These are phyloP conservation scores for Calocybe gambosa DNA, from an alignment of 1,284 basidiomycete species.

Conservation along the genomic window DNA sequence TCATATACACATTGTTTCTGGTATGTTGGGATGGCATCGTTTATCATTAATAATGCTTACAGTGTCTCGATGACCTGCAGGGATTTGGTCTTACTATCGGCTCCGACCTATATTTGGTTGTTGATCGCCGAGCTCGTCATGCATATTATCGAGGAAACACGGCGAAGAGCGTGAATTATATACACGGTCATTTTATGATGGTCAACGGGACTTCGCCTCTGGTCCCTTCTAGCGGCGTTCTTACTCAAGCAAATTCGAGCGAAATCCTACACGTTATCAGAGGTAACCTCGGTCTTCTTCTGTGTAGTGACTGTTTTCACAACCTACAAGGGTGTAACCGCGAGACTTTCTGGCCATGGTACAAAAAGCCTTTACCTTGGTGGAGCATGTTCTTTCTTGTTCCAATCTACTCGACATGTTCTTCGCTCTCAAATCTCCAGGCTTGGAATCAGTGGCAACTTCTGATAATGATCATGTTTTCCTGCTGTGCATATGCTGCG, in stretches of 20 bases:
- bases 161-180: slow-evolving; percentile 38
- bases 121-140: slow-evolving; percentile 60
- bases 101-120: slow-evolving; percentile 76
- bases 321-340: slow-evolving; percentile 58
- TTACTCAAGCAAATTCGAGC: slow-evolving; percentile 52
- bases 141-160: slow-evolving; percentile 39
- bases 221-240: slow-evolving; percentile 46
- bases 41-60: not conserved
- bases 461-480: slow-evolving; percentile 73
- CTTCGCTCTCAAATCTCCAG: slow-evolving; percentile 78
- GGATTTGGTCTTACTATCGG: slow-evolving; percentile 84
- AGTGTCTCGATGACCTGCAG: slow-evolving; percentile 33
- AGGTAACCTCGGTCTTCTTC: slow-evolving; percentile 27
- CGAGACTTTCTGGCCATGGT: slow-evolving; percentile 71
- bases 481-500: slow-evolving; percentile 69
- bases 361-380: slow-evolving; percentile 67
- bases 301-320: not conserved
- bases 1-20: slow-evolving; percentile 82
- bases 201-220: slow-evolving; percentile 47
- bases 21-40: slow-evolving; percentile 29
- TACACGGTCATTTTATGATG: slow-evolving; percentile 59
- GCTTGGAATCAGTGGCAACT: slow-evolving; percentile 60
- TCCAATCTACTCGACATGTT: slow-evolving; percentile 71
- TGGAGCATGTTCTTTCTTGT: slow-evolving; percentile 76
- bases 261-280: slow-evolving; percentile 42